Conservation (phyloP, 2,329 filamentous ascomycete species). For the Ophiostoma sp. region DNA sequence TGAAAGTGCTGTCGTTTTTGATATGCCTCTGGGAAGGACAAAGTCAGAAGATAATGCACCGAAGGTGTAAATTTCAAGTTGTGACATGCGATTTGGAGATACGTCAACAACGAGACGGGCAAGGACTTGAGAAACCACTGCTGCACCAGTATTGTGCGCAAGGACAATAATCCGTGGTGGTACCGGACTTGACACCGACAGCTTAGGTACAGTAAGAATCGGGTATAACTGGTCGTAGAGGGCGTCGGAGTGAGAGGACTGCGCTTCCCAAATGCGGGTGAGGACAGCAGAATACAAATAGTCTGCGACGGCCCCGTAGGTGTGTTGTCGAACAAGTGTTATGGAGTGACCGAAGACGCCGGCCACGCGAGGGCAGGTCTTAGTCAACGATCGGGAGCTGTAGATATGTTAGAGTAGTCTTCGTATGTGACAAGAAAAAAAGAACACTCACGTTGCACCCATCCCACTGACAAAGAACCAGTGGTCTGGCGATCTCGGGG, state of each 20-base stretch:
- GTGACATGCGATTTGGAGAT: constrained; percentile 35
- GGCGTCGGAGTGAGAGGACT: constrained; percentile 31
- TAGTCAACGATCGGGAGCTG: constrained; percentile 33
- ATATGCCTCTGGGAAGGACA: constrained; percentile 33
- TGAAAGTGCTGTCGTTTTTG: constrained; percentile 19
- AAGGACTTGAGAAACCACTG: constrained; percentile 36
- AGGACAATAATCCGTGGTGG: constrained; percentile 37
- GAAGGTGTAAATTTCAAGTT: constrained; percentile 44
- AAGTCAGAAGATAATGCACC: constrained; percentile 39
- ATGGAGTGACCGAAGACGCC: constrained; percentile 39
- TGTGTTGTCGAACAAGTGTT: constrained; percentile 46
- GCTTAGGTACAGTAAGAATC: constrained; percentile 30
- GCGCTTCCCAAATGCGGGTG: constrained; percentile 30
- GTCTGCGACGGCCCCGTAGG: constrained; percentile 51
- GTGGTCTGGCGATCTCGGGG: constrained; percentile 32
- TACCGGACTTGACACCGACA: not conserved
- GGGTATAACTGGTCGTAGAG: constrained; percentile 38
- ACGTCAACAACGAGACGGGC: constrained; percentile 38
- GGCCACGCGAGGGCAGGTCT: constrained; percentile 35
- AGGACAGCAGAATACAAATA: constrained; percentile 37
- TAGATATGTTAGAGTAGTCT: not conserved
- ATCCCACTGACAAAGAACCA: constrained; percentile 37
- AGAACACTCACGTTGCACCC: constrained; percentile 32
- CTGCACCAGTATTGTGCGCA: constrained; percentile 39
- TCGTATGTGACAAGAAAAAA: not conserved